A percentile compares a stretch with the other conserved stretches of the same genome.
These are phyloP conservation scores for Cucurbita moschata DNA, from an alignment of 306 rosid genomes.

Conservation along the genomic window DNA sequence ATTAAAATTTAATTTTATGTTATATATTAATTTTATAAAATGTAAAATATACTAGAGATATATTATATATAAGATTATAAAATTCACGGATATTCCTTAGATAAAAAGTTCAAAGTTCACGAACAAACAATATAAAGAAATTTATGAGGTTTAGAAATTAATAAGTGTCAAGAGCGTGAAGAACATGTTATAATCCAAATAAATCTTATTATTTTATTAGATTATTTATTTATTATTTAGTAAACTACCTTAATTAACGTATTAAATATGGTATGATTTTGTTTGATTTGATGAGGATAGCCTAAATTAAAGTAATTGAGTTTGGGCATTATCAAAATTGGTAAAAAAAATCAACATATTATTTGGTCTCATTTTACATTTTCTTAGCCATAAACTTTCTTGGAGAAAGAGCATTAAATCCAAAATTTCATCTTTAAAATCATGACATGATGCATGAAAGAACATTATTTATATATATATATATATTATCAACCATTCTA, in stretches of 20 bases:
- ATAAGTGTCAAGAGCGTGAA: not conserved
- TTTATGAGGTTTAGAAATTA: no score
- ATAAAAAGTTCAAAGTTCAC: no score
- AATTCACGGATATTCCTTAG: no score
- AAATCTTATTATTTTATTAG: not conserved
- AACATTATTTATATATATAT: not conserved
- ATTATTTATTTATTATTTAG: not conserved
- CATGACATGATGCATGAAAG: not conserved
- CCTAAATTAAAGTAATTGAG: not conserved
- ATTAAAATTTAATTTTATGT: no score
- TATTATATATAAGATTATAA: no score
- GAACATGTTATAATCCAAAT: not conserved
- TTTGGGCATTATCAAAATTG: not conserved
- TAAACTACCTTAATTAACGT: not conserved
- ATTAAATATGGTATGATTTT: not conserved
- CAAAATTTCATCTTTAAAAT: not conserved
- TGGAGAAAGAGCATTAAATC: not conserved
- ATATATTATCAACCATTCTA: no score
- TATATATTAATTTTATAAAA: no score
- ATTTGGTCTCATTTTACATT: not conserved
- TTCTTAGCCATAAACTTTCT: not conserved
- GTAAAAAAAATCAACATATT: not conserved
- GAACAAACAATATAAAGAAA: no score
- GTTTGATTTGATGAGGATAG: not conserved
- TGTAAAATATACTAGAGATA: no score